Evolutionary conservation across 495 filamentous ascomycete species (phyloP), one percentile per base, ranked within the genome.

Genomic region (Tetracladium marchalianum): DNA sequence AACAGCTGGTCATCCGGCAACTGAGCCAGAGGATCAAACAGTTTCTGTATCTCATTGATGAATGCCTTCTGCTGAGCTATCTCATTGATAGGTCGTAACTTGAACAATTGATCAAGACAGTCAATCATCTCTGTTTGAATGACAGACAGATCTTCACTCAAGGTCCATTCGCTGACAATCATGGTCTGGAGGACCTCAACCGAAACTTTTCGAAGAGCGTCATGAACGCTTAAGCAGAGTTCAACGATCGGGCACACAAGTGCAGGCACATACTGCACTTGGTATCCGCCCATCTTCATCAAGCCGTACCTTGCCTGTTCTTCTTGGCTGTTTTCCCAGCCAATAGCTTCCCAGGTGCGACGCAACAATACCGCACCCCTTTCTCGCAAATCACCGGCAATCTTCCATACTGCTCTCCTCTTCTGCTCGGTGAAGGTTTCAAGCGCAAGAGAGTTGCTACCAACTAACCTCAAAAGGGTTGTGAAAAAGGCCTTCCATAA

Each of bases 371-470:
- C 81, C 1, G 92, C 90, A 37, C 92, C 93, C 53, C 87, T 75
- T 60, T 97, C 88, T 43, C 92, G 73, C 41, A 99, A 87, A 70
- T 99, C 92, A 16, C 92, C 93, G 22, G 89, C 93, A 57, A 99
- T 95, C 68, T 97, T 97, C 92, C 93, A 97, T 11, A 97, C 90
- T 3, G 90, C 90, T 19, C 92, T 70, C 34, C 93, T 71, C 62
- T 96, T 97, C 65, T 99, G 92, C 64, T 97, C 93, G 0, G 93
- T 87, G 61, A 96, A 97, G 0, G 89, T 96, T 59, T 99, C 92
- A 18, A 99, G 75, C 11, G 92, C 89, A 10, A 99, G 70, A 6
- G 83, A 84, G 36, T 89, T 77, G 53, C 86, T 94, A 0, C 85
- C 85, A 7, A 97, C 87, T 4, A 97, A 82, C 57, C 84, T 87